A percentile compares a stretch with the other conserved stretches of the same genome.
Conservation (phyloP, 2,329 filamentous ascomycete species). For the Talaromyces sp. region DNA sequence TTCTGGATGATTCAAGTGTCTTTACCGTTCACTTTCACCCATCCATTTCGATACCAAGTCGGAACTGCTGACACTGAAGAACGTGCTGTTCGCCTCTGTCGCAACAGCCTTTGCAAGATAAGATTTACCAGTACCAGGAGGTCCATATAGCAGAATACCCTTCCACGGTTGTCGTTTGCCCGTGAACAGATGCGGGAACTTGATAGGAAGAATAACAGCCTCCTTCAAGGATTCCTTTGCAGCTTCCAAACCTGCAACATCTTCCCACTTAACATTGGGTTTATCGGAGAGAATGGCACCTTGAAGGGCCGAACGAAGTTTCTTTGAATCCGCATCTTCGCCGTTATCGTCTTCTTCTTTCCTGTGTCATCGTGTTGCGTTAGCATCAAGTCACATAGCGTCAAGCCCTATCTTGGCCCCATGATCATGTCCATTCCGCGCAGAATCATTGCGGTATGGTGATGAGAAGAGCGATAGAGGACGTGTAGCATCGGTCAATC, state of each 20-base stretch:
- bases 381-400: neutral
- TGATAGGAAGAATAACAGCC: conserved; percentile 95
- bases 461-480: too few relatives aligned
- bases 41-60: conserved; percentile 99
- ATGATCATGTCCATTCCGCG: too few relatives aligned
- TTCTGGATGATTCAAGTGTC: too few relatives aligned
- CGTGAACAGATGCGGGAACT: conserved; percentile 94
- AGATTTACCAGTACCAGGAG: conserved; percentile 95
- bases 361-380: conserved; percentile 21
- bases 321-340: conserved; percentile 90
- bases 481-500: conserved; percentile 26
- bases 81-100: conserved; percentile 97
- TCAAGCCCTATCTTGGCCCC: neutral
- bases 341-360: conserved; percentile 64
- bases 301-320: conserved; percentile 84
- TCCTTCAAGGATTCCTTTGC: conserved; percentile 98
- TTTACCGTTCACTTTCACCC: conserved; percentile 95
- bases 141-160: conserved; percentile 92
- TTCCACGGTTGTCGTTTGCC: conserved; percentile 98
- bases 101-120: conserved; percentile 97
- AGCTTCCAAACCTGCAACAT: conserved; percentile 89
- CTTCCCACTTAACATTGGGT: conserved; percentile 96
- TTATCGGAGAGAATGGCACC: conserved; percentile 94
- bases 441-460: too few relatives aligned
- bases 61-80: conserved; percentile 97